Evolutionary conservation across 352 stramenopile genomes (phyloP).

Genomic region (Peronospora destructor): DNA sequence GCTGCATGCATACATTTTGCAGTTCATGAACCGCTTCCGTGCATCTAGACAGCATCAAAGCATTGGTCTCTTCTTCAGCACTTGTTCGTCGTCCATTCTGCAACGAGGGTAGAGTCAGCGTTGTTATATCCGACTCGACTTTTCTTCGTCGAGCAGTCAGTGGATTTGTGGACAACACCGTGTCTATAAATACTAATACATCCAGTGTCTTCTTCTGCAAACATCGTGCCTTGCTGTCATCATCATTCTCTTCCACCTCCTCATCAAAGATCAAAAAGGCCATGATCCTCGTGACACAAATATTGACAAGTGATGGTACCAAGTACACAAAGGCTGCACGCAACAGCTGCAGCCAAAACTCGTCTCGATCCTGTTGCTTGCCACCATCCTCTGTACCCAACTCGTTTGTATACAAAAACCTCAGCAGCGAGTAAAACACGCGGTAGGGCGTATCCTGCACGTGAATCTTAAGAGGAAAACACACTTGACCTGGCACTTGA

Average conservation of each 20-base stretch:
- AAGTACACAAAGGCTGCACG: constrained; percentile 66
- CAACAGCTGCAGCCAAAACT: constrained; percentile 65
- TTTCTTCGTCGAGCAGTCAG: constrained; percentile 22
- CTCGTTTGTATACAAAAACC: constrained; percentile 78
- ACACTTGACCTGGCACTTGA: constrained; percentile 54
- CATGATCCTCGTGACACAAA: constrained; percentile 48
- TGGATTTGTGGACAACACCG: constrained; percentile 43
- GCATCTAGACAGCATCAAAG: constrained; percentile 15
- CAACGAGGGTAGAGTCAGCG: constrained; percentile 11
- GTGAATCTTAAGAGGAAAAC: constrained; percentile 77
- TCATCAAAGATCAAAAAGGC: constrained; percentile 27
- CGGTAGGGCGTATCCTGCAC: constrained; percentile 73
- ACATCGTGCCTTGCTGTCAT: not conserved
- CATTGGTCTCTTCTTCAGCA: constrained; percentile 6
- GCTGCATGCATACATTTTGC: constrained; percentile 47
- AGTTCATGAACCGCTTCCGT: constrained; percentile 32
- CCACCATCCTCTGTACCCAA: constrained; percentile 12
- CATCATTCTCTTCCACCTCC: constrained; percentile 6
- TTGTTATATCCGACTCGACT: constrained; percentile 3
- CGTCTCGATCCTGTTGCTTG: constrained; percentile 18
- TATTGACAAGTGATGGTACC: constrained; percentile 56
- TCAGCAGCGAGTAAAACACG: constrained; percentile 61
- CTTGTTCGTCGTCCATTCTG: constrained; percentile 15
- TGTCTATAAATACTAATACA: constrained; percentile 57
- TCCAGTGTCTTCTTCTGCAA: constrained; percentile 30